phyloP scores from a whole-genome alignment of 352 stramenopile genomes.

The Pythium rishiriense region DNA sequence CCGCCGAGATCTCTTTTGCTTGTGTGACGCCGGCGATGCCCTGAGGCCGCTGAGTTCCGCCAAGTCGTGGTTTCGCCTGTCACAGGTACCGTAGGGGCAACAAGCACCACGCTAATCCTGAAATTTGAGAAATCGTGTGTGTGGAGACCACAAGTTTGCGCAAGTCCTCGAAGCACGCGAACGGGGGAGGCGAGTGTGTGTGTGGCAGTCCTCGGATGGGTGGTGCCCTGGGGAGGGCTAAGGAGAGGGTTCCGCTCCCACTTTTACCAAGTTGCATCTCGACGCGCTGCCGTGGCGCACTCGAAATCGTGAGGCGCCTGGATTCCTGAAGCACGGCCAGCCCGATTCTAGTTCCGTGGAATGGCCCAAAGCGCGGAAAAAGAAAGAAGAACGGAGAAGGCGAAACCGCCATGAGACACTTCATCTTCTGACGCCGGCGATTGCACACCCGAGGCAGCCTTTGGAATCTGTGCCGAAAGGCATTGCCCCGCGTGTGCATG shows the following conservation, averaged over 20 bases:
- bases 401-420: conserved; percentile 11
- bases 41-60: conserved; percentile 12
- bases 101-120: not conserved
- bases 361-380: conserved; percentile 3
- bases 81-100: conserved; percentile 15
- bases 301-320: not conserved
- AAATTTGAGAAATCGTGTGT: not conserved
- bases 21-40: conserved; percentile 18
- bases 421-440: conserved; percentile 1
- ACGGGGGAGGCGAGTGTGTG: no score
- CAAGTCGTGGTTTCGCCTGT: conserved; percentile 4
- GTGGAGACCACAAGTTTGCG: no score
- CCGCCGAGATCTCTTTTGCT: conserved; percentile 9
- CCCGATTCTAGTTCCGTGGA: conserved; percentile 1
- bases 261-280: not conserved
- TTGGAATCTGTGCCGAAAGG: not conserved
- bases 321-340: not conserved
- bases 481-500: no score
- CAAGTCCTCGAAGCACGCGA: no score
- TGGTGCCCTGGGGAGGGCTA: not conserved
- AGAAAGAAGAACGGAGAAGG: not conserved
- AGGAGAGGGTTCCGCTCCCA: not conserved
- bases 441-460: not conserved
- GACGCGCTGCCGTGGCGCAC: not conserved
- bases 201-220: not conserved